A percentile compares a stretch with the other conserved stretches of the same genome.
Evolutionary conservation across 176 grass and related monocot genomes (phyloP).

Genomic region (Puccinellia tenuiflora): DNA sequence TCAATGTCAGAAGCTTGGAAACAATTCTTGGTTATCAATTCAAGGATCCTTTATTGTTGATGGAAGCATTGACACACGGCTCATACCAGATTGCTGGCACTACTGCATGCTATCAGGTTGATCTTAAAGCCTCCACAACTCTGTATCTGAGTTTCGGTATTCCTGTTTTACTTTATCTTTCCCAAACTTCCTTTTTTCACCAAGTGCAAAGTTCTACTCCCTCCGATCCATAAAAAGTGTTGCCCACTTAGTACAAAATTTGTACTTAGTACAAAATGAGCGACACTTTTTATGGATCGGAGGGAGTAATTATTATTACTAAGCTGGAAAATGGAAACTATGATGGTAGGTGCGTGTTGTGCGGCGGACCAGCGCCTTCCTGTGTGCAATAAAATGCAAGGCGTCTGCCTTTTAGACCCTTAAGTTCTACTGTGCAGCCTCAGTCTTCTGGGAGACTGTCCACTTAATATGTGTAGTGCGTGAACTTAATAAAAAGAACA

Average conservation of each 20-base stretch:
- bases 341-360: background rate
- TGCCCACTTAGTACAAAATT: no score
- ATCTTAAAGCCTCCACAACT: background rate
- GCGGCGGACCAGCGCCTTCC: background rate
- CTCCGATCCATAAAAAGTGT: no score
- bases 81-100: constrained; percentile 54
- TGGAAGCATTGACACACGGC: constrained; percentile 75
- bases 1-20: constrained; percentile 50
- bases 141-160: background rate
- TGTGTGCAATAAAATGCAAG: background rate
- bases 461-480: background rate
- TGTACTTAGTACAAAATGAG: no score
- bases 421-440: background rate
- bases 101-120: constrained; percentile 66
- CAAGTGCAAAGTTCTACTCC: background rate
- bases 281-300: no score
- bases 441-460: background rate
- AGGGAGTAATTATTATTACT: background rate
- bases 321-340: background rate
- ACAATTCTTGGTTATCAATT: constrained; percentile 48
- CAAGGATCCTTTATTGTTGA: constrained; percentile 42
- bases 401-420: background rate
- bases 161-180: background rate
- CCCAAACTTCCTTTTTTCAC: background rate
- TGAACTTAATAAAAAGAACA: background rate